These are phyloP conservation scores for Wickerhamiella domercqiae DNA, from an alignment of 805 yeast species.

Conservation along the genomic window DNA sequence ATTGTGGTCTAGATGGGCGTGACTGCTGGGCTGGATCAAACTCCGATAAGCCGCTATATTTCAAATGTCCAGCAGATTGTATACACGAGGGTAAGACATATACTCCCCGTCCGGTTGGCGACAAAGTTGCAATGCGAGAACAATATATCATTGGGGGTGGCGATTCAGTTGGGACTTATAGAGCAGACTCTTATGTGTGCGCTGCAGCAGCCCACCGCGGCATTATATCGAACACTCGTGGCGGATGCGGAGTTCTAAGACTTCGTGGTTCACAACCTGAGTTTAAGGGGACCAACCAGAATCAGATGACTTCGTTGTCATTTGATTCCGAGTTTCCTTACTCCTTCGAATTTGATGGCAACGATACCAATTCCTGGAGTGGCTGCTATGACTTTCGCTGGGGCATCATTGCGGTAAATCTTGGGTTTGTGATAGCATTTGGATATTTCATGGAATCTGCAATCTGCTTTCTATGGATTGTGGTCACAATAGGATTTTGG, in stretches of 20 bases:
- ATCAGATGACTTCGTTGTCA: conserved; percentile 37
- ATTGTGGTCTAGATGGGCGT: conserved; percentile 61
- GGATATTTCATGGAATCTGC: conserved; percentile 35
- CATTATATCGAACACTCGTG: conserved; percentile 49
- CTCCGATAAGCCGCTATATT: conserved; percentile 30
- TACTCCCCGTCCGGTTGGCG: conserved; percentile 62
- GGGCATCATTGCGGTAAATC: conserved; percentile 39
- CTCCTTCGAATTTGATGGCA: conserved; percentile 42
- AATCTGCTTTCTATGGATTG: conserved; percentile 45
- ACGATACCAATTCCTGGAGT: conserved; percentile 20
- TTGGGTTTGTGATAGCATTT: conserved; percentile 37
- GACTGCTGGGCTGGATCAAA: conserved; percentile 33
- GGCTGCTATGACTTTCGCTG: conserved; percentile 62
- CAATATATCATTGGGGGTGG: conserved; percentile 65
- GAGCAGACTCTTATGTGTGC: conserved; percentile 83
- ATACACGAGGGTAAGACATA: conserved; percentile 64
- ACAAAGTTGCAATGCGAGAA: conserved; percentile 46
- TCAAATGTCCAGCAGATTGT: conserved; percentile 83
- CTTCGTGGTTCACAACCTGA: conserved; percentile 37
- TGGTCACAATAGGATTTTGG: conserved; percentile 63
- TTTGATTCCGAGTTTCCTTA: conserved; percentile 65
- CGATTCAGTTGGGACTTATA: conserved; percentile 26
- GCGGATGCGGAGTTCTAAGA: conserved; percentile 60
- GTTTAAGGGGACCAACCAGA: conserved; percentile 38
- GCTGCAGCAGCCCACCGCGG: conserved; percentile 87